These are phyloP conservation scores for Puccinia horiana DNA, from an alignment of 1,284 basidiomycete genomes.

Conservation along the genomic window DNA sequence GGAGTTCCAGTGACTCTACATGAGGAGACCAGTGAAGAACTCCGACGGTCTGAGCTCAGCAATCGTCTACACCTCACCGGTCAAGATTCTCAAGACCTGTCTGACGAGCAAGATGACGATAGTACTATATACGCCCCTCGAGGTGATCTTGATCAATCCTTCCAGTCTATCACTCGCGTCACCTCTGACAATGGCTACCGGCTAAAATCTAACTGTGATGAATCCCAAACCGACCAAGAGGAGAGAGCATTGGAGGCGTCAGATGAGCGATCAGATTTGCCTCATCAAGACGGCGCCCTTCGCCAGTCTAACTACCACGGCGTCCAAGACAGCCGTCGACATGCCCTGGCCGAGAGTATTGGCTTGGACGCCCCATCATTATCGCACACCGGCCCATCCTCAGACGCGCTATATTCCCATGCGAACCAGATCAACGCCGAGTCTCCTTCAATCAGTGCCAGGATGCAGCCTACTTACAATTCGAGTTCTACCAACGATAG, in stretches of 20 bases:
- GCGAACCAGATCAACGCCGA: neutral
- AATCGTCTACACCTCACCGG: neutral
- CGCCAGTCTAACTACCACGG: neutral
- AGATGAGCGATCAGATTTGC: neutral
- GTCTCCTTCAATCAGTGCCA: neutral
- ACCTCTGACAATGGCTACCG: neutral
- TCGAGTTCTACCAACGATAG: neutral
- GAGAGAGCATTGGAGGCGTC: neutral
- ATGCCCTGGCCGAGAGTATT: neutral
- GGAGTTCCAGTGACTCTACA: neutral
- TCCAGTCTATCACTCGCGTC: neutral
- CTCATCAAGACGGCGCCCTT: neutral
- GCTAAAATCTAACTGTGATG: neutral
- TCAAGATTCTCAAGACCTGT: conserved; percentile 1
- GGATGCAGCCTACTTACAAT: neutral
- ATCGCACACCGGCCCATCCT: neutral
- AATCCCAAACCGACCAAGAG: neutral
- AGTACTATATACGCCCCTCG: conserved; percentile 16
- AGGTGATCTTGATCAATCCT: neutral
- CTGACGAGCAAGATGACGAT: conserved; percentile 1
- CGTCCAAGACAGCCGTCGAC: neutral
- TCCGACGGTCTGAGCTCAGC: neutral
- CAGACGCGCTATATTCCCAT: neutral
- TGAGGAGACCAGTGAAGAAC: neutral
- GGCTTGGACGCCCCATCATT: neutral